Percentiles rank a stretch among this genome's conserved stretches.
Evolutionary conservation across 2,329 filamentous ascomycete species (phyloP).

Genomic region (Gyromitra esculenta): DNA sequence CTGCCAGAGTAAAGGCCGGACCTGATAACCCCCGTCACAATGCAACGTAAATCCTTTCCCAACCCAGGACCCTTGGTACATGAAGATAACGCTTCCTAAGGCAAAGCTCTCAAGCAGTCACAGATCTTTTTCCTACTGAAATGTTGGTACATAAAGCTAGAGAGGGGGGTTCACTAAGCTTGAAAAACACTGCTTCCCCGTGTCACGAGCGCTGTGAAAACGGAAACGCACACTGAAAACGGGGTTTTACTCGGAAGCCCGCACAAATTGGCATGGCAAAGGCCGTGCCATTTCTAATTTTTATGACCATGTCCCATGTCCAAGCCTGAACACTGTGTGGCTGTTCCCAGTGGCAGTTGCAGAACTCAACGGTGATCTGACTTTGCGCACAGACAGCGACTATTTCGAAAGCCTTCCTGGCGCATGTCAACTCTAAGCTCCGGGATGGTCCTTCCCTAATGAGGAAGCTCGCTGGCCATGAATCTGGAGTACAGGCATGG

Average conservation of each 20-base stretch:
- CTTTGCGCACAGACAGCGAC: constrained; percentile 15
- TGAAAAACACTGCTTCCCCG: constrained; percentile 22
- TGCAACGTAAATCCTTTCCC: constrained; percentile 13
- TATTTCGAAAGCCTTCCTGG: neutral
- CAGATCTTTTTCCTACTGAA: neutral
- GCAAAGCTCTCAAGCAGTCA: neutral
- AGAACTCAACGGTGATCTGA: neutral
- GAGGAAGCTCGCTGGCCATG: constrained; percentile 25
- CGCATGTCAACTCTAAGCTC: constrained; percentile 19
- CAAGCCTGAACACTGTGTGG: neutral
- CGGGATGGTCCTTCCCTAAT: constrained; percentile 21
- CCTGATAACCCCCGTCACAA: constrained; percentile 4
- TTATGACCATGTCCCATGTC: neutral
- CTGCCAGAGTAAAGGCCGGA: neutral
- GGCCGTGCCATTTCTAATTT: neutral
- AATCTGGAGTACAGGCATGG: neutral
- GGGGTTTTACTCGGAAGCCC: neutral
- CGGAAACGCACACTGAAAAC: constrained; percentile 17
- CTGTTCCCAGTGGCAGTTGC: neutral
- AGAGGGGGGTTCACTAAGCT: constrained; percentile 19
- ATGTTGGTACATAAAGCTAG: neutral
- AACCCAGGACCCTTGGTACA: neutral
- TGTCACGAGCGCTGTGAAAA: constrained; percentile 23
- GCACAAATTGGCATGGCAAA: neutral
- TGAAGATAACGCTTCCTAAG: neutral